Conservation (phyloP, 2,329 filamentous ascomycete species). For the Pleurostoma richardsiae region DNA sequence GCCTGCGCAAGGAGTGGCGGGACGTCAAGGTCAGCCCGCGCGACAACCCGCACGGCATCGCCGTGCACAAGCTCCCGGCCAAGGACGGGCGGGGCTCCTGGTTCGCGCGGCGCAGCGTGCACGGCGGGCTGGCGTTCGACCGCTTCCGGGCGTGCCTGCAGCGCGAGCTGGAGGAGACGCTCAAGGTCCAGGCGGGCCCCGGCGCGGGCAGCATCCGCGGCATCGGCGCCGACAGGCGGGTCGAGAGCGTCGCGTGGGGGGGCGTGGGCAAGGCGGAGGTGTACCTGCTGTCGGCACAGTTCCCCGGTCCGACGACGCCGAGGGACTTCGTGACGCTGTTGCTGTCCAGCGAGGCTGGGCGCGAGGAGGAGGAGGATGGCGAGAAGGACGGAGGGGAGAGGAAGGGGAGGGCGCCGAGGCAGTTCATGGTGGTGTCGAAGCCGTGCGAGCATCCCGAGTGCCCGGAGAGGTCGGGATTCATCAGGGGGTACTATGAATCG, state of each 20-base stretch:
- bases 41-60: slow-evolving; percentile 72
- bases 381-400: slow-evolving; percentile 2
- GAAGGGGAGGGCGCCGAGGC: slow-evolving; percentile 50
- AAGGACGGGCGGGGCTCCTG: slow-evolving; percentile 82
- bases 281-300: slow-evolving; percentile 82
- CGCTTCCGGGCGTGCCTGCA: slow-evolving; percentile 74
- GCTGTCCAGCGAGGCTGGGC: slow-evolving; percentile 40
- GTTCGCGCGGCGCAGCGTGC: slow-evolving; percentile 83
- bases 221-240: slow-evolving; percentile 72
- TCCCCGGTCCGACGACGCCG: slow-evolving; percentile 81
- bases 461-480: slow-evolving; percentile 64
- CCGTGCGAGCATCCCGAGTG: slow-evolving; percentile 75
- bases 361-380: slow-evolving; percentile 9
- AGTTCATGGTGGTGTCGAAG: slow-evolving; percentile 84
- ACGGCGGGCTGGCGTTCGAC: slow-evolving; percentile 71
- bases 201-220: slow-evolving; percentile 75
- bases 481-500: slow-evolving; percentile 83
- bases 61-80: slow-evolving; percentile 72
- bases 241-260: slow-evolving; percentile 58
- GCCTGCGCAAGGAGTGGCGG: slow-evolving; percentile 82
- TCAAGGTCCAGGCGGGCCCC: slow-evolving; percentile 50
- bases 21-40: slow-evolving; percentile 66
- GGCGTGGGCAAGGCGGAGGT: slow-evolving; percentile 64
- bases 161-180: slow-evolving; percentile 72
- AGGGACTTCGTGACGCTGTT: slow-evolving; percentile 83